A percentile compares a stretch with the other conserved stretches of the same genome.
phyloP scores from a whole-genome alignment of 805 yeast genomes.

The Hanseniaspora taiwanica region DNA sequence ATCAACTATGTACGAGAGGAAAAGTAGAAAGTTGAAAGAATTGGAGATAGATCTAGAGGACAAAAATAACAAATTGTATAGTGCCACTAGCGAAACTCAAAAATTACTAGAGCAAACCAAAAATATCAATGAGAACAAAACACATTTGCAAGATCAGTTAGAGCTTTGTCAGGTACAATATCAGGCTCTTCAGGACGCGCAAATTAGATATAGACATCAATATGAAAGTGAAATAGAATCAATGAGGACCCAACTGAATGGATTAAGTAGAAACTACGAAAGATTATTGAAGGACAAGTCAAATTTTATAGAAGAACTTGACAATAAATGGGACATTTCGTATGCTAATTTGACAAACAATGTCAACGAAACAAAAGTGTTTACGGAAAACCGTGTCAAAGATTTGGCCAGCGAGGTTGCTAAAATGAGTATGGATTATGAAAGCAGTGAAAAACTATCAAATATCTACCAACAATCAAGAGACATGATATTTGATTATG shows the following conservation, averaged over 20 bases:
- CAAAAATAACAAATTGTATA: slow-evolving; percentile 1
- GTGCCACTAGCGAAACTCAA: slow-evolving; percentile 3
- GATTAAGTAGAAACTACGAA: not conserved
- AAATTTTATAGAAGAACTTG: slow-evolving; percentile 1
- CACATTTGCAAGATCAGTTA: slow-evolving; percentile 8
- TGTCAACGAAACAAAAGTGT: not conserved
- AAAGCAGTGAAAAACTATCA: not conserved
- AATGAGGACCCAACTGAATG: slow-evolving; percentile 3
- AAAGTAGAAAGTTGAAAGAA: slow-evolving; percentile 55
- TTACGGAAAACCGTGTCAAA: too few species aligned
- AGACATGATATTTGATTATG: slow-evolving; percentile 10
- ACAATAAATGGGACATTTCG: slow-evolving; percentile 2
- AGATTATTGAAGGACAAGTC: slow-evolving; percentile 1
- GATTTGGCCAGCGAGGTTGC: not conserved
- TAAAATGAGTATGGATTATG: not conserved
- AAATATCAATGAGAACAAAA: slow-evolving; percentile 5
- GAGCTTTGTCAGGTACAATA: slow-evolving; percentile 13
- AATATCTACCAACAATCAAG: slow-evolving; percentile 10
- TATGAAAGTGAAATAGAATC: slow-evolving; percentile 13
- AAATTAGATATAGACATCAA: slow-evolving; percentile 13
- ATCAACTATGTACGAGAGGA: slow-evolving; percentile 52
- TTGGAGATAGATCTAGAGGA: slow-evolving; percentile 35
- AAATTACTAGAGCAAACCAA: slow-evolving; percentile 3
- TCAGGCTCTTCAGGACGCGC: slow-evolving; percentile 16
- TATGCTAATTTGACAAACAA: slow-evolving; percentile 7